Percentiles rank a stretch among this genome's conserved stretches.
These are phyloP conservation scores for Metschnikowia arizonensis DNA, from an alignment of 805 yeast species.

Conservation along the genomic window DNA sequence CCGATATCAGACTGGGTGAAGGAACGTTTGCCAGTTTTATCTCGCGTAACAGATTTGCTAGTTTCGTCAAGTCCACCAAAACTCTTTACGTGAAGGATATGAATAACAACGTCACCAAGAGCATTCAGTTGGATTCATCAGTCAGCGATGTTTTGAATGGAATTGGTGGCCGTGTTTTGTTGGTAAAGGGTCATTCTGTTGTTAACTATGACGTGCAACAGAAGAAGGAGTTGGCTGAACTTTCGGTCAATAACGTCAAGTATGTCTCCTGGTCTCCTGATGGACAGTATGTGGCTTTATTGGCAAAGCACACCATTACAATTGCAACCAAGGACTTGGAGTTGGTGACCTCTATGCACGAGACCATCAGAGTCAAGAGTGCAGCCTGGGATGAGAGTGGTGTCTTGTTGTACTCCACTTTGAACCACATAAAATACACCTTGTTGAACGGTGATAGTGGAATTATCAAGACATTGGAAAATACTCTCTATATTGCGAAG, in stretches of 20 bases:
- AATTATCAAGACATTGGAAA: conserved; percentile 85
- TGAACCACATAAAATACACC: conserved; percentile 93
- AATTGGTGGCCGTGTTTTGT: conserved; percentile 77
- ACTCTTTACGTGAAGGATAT: conserved; percentile 81
- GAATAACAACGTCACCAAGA: conserved; percentile 75
- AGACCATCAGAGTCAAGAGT: conserved; percentile 92
- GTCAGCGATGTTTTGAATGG: conserved; percentile 72
- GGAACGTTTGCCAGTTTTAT: conserved; percentile 87
- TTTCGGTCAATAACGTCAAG: conserved; percentile 73
- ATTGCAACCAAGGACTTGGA: conserved; percentile 79
- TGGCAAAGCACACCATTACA: conserved; percentile 89
- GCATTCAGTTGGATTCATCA: conserved; percentile 63
- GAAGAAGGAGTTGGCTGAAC: conserved; percentile 67
- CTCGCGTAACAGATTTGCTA: conserved; percentile 91
- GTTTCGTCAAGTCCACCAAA: conserved; percentile 59
- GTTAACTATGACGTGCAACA: conserved; percentile 90
- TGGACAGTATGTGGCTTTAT: conserved; percentile 80
- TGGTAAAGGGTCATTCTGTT: conserved; percentile 69
- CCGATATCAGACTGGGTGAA: conserved; percentile 71
- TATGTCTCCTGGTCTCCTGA: conserved; percentile 87
- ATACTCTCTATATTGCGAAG: conserved; percentile 76
- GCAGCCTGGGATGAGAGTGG: conserved; percentile 97
- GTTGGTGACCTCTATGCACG: conserved; percentile 80
- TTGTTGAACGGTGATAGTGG: conserved; percentile 93
- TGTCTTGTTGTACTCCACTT: conserved; percentile 86